Conservation (phyloP, 148 eudicot genomes). For the Persicaria tinctoria region DNA sequence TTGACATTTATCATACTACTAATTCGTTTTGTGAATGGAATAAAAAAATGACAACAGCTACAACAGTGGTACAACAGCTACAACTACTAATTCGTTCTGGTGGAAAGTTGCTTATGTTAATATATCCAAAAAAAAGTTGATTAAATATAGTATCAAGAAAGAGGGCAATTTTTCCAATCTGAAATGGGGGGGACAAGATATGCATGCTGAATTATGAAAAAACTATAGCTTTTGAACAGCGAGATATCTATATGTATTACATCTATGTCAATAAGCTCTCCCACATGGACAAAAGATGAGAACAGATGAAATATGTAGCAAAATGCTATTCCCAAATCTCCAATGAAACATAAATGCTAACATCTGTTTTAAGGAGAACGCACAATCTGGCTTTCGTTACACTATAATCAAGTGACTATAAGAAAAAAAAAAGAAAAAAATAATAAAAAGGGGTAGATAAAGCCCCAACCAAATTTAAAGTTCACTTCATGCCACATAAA, state of each 20-base stretch:
- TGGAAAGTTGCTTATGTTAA: too few relatives aligned
- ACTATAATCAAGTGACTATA: not conserved
- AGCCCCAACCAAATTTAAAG: not conserved
- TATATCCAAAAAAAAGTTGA: too few relatives aligned
- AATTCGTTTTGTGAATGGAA: too few relatives aligned
- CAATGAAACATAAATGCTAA: not conserved
- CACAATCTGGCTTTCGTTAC: not conserved
- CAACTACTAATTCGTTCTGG: too few relatives aligned
- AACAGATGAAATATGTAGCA: too few relatives aligned
- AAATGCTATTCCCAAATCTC: not conserved
- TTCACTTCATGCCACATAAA: too few relatives aligned
- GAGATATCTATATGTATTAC: not conserved
- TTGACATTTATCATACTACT: too few relatives aligned
- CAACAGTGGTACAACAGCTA: too few relatives aligned
- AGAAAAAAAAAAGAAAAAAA: not conserved
- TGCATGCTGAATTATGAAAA: not conserved
- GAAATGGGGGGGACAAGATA: not conserved
- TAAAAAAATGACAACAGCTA: too few relatives aligned
- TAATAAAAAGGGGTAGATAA: not conserved
- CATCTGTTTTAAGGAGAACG: not conserved
- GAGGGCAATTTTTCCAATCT: too few relatives aligned
- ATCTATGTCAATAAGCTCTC: not conserved
- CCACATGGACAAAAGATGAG: not conserved
- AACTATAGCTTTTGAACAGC: not conserved
- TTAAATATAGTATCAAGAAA: too few relatives aligned